Conservation (phyloP, 2,329 filamentous ascomycete genomes). For the Xylaria sp. region DNA sequence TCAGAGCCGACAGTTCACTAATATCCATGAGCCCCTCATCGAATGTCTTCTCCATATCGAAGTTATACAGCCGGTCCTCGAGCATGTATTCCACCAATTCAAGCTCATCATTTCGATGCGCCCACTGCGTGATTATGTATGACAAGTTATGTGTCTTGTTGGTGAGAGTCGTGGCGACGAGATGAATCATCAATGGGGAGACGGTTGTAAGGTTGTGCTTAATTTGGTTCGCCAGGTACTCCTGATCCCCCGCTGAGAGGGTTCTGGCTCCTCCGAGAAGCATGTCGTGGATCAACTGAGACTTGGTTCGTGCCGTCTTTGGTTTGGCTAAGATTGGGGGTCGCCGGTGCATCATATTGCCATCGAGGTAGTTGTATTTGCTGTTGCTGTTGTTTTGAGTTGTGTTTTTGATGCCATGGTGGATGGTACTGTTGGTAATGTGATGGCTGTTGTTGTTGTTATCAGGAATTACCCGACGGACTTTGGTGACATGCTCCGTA, state of each 20-base stretch:
- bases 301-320: not conserved
- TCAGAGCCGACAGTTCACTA: constrained; percentile 22
- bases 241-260: constrained; percentile 16
- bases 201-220: not conserved
- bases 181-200: constrained; percentile 5
- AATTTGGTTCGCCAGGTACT: constrained; percentile 9
- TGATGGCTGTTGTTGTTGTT: not conserved
- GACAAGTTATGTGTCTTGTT: constrained; percentile 13
- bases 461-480: not conserved
- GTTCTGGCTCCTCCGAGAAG: constrained; percentile 15
- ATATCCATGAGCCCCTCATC: constrained; percentile 20
- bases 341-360: not conserved
- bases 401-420: too few relatives aligned
- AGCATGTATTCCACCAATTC: constrained; percentile 1
- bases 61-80: not conserved
- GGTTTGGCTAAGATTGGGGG: not conserved
- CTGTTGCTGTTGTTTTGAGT: too few relatives aligned
- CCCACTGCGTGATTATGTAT: constrained; percentile 22
- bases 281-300: constrained; percentile 7
- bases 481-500: not conserved
- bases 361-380: not conserved
- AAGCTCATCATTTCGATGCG: not conserved
- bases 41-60: constrained; percentile 7
- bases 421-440: not conserved
- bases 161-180: constrained; percentile 15